Conservation (phyloP, 225 moss, liverwort and hornwort species). For the Marchantia polymorpha region DNA sequence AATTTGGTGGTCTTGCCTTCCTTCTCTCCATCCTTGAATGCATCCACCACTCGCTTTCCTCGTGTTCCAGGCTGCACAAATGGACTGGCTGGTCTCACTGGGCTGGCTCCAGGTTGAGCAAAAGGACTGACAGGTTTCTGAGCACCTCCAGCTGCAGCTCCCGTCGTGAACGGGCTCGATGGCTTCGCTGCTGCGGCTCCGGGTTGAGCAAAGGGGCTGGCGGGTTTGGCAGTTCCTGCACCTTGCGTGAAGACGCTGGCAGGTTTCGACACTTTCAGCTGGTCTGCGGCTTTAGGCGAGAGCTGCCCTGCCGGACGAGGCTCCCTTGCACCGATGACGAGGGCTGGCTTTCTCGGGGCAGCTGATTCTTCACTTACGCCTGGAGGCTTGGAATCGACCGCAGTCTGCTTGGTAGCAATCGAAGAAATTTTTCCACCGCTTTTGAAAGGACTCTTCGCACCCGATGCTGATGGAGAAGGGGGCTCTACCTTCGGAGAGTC, state of each 20-base stretch:
- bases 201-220: constrained; percentile 17
- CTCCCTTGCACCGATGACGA: constrained; percentile 15
- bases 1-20: constrained; percentile 84
- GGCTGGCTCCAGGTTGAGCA: constrained; percentile 25
- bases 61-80: constrained; percentile 46
- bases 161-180: constrained; percentile 26
- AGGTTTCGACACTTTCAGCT: constrained; percentile 34
- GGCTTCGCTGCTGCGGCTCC: constrained; percentile 13
- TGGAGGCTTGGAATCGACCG: constrained; percentile 30
- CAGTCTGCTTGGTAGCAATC: constrained; percentile 53
- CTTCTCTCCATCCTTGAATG: constrained; percentile 79
- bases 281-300: constrained; percentile 35
- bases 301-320: constrained; percentile 26
- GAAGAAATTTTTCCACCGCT: constrained; percentile 82
- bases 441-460: constrained; percentile 48
- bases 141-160: constrained; percentile 9
- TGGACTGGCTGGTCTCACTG: constrained; percentile 32
- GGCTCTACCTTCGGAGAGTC: constrained; percentile 17
- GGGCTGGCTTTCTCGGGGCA: constrained; percentile 24
- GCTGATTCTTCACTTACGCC: constrained; percentile 29
- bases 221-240: constrained; percentile 22
- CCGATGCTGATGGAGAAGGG: not conserved
- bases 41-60: constrained; percentile 63
- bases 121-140: constrained; percentile 23
- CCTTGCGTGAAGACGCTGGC: constrained; percentile 37